Conservation (phyloP, 805 yeast species). For the Tetrapisispora nanseiensis region DNA sequence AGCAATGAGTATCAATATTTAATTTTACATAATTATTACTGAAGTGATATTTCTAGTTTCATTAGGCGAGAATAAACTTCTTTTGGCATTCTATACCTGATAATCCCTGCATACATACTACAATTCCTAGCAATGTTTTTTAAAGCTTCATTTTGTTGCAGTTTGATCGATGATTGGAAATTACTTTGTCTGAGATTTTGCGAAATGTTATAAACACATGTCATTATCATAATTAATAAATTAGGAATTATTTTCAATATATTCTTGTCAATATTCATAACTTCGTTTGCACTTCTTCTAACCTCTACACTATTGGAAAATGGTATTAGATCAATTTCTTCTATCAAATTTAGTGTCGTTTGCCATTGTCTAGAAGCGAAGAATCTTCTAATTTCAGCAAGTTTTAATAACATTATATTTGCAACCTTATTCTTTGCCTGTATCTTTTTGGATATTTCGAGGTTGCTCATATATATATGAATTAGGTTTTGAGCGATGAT, state of each 20-base stretch:
- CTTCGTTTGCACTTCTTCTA: conserved; percentile 61
- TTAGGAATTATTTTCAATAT: conserved; percentile 73
- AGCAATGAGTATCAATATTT: not conserved
- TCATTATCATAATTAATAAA: conserved; percentile 72
- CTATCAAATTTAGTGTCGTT: conserved; percentile 44
- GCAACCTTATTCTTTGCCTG: conserved; percentile 51
- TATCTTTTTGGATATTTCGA: conserved; percentile 48
- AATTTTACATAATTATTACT: not conserved
- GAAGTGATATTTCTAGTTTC: conserved; percentile 43
- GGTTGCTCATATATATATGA: conserved; percentile 39
- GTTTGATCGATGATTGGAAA: conserved; percentile 38
- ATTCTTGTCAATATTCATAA: conserved; percentile 53
- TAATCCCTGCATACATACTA: conserved; percentile 91
- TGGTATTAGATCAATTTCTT: conserved; percentile 59
- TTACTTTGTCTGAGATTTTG: conserved; percentile 32
- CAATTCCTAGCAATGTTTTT: conserved; percentile 68
- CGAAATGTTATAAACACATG: conserved; percentile 53
- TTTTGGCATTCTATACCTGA: conserved; percentile 82
- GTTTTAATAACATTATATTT: conserved; percentile 50
- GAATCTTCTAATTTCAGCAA: conserved; percentile 56
- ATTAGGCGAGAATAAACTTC: conserved; percentile 68
- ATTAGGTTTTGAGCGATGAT: conserved; percentile 31
- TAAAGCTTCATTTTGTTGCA: conserved; percentile 46
- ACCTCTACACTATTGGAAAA: conserved; percentile 46
- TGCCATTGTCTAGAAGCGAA: conserved; percentile 53